Evolutionary conservation across 2,329 filamentous ascomycete genomes (phyloP).

Genomic region (Neofusicoccum parvum): DNA sequence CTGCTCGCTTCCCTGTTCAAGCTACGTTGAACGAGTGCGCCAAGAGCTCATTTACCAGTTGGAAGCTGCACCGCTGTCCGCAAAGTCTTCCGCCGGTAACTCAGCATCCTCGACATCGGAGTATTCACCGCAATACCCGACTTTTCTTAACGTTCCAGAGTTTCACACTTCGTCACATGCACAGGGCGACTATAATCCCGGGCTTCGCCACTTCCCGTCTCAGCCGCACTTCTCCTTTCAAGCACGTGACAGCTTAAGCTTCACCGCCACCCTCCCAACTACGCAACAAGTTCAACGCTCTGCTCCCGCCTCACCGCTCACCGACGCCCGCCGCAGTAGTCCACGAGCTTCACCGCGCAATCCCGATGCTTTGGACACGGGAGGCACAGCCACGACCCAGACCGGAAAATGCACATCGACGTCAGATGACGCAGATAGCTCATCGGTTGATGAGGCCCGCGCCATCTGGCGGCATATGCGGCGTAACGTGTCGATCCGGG

Average conservation of each 20-base stretch:
- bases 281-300: constrained; percentile 11
- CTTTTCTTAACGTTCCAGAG: neutral
- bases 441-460: constrained; percentile 20
- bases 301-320: constrained; percentile 11
- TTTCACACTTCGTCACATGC: constrained; percentile 17
- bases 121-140: neutral
- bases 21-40: constrained; percentile 14
- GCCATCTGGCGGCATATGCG: constrained; percentile 21
- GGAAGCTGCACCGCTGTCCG: neutral
- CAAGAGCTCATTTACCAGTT: constrained; percentile 19
- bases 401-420: constrained; percentile 7
- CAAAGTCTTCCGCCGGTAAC: neutral
- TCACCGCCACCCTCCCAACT: constrained; percentile 7
- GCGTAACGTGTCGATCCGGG: constrained; percentile 20
- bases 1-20: neutral
- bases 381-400: constrained; percentile 2
- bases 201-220: constrained; percentile 7
- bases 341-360: neutral
- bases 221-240: constrained; percentile 17
- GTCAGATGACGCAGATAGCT: constrained; percentile 18
- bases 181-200: constrained; percentile 18
- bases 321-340: neutral
- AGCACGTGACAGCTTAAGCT: constrained; percentile 17
- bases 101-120: neutral
- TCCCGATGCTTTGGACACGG: constrained; percentile 1